Evolutionary conservation across 2,329 filamentous ascomycete species (phyloP), one percentile per base, ranked within the genome.

Genomic region (Monosporascus cannonballus): DNA sequence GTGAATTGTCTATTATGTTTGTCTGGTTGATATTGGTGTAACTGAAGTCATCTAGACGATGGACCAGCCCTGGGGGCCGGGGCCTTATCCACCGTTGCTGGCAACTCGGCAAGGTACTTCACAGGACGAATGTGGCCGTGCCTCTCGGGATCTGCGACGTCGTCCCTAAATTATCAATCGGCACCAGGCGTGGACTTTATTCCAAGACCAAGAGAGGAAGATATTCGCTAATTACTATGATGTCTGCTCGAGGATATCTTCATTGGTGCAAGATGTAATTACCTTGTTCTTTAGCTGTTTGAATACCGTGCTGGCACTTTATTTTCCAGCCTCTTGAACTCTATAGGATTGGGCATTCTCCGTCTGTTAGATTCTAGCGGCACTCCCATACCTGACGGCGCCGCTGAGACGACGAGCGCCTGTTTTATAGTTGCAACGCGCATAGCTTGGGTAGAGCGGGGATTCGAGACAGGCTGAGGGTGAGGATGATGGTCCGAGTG

Each of bases 11-110:
- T 3, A 59, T 58, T 27, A 59, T 57, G 45, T 60, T 60, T 2
- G 58, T 59, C 36, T 61, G 59, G 52, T 60, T 60, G 27, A 59
- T 60, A 41, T 61, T 55, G 42, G 58, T 60, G 22, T 56, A 59
- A 15, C 55, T 60, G 48, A 61, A 61, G 41, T 61, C 59, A 46
- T 61, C 59, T 2, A 60, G 48, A 3, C 58, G 49, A 30, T 60
- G 59, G 15, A 54, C 53, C 3, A 49, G 42, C 15, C 56, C 59
- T 3, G 56, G 55, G 55, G 2, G 53, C 58, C 15, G 59, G 27
- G 27, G 25, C 49, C 36, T 27, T 57, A 34, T 59, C 53, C 22
- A 44, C 55, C 39, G 46, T 50, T 4, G 58, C 52, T 20, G 58
- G 56, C 49, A 54, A 58, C 37, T 48, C 46, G 3, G 58, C 58